Percentiles rank a stretch among this genome's conserved stretches.
Evolutionary conservation across 73 alveolate species (phyloP).

Genomic region (Paramecium octaurelia): DNA sequence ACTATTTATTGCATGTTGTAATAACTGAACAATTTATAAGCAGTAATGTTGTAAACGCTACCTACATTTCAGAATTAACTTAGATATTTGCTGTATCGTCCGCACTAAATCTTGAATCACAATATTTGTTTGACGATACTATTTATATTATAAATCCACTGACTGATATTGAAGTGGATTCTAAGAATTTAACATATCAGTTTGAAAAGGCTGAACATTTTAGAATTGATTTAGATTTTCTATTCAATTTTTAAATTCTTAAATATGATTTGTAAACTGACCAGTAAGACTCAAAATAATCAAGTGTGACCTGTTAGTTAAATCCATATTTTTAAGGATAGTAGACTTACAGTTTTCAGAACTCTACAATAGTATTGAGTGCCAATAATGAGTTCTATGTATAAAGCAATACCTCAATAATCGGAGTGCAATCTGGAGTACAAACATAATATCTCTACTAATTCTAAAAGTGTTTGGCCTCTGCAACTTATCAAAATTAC

Average conservation of each 20-base stretch:
- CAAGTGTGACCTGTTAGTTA: not conserved
- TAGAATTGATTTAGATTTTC: not conserved
- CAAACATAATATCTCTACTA: not conserved
- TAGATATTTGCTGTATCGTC: not conserved
- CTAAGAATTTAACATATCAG: not conserved
- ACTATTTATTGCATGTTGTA: not conserved
- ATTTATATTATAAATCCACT: not conserved
- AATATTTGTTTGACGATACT: not conserved
- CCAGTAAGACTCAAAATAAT: not conserved
- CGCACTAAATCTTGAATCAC: not conserved
- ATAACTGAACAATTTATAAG: not conserved
- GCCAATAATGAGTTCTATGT: not conserved
- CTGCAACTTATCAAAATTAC: not conserved
- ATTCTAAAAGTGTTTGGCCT: not conserved
- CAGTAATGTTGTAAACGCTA: not conserved
- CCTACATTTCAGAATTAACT: not conserved
- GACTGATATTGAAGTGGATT: not conserved
- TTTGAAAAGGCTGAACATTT: not conserved
- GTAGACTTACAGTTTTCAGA: not conserved
- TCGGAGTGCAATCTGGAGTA: not conserved
- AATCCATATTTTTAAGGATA: not conserved
- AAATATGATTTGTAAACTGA: not conserved
- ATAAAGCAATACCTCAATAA: not conserved
- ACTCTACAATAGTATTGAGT: not conserved
- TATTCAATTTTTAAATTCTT: not conserved